Conservation (phyloP, 2,329 filamentous ascomycete genomes). For the Penicillium sp. region DNA sequence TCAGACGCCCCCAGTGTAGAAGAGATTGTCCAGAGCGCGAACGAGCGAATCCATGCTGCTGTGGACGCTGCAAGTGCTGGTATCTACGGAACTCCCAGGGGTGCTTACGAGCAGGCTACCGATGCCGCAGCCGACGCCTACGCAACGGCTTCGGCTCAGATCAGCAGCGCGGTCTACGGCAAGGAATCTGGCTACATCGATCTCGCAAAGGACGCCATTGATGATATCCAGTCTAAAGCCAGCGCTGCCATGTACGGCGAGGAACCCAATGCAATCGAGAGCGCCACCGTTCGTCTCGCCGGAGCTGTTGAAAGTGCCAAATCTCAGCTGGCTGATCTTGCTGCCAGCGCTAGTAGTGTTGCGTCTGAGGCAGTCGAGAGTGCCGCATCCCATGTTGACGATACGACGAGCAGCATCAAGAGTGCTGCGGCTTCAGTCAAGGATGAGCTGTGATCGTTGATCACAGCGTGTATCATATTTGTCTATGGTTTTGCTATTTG, state of each 20-base stretch:
- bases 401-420: constrained; percentile 46
- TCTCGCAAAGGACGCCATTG: constrained; percentile 52
- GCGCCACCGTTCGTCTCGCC: constrained; percentile 30
- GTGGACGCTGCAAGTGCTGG: constrained; percentile 57
- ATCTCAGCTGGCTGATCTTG: constrained; percentile 32
- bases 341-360: constrained; percentile 32
- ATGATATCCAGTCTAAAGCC: constrained; percentile 54
- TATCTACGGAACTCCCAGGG: constrained; percentile 56
- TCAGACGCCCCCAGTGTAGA: constrained; percentile 58
- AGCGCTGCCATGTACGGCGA: constrained; percentile 56
- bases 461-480: constrained; percentile 1
- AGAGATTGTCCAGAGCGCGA: constrained; percentile 55
- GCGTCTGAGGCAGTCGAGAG: constrained; percentile 36
- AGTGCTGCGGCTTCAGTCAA: constrained; percentile 38
- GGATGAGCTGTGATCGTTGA: constrained; percentile 26
- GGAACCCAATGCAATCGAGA: constrained; percentile 36
- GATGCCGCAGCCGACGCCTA: constrained; percentile 53
- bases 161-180: constrained; percentile 56
- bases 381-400: constrained; percentile 44
- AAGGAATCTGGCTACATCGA: constrained; percentile 52
- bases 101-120: constrained; percentile 52
- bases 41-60: constrained; percentile 55
- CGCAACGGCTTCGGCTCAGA: constrained; percentile 47
- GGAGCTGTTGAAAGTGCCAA: constrained; percentile 38
- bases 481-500: neutral